Base-by-base conservation (phyloP, 352 stramenopile genomes). In the Phytophthora pistaciae region DNA sequence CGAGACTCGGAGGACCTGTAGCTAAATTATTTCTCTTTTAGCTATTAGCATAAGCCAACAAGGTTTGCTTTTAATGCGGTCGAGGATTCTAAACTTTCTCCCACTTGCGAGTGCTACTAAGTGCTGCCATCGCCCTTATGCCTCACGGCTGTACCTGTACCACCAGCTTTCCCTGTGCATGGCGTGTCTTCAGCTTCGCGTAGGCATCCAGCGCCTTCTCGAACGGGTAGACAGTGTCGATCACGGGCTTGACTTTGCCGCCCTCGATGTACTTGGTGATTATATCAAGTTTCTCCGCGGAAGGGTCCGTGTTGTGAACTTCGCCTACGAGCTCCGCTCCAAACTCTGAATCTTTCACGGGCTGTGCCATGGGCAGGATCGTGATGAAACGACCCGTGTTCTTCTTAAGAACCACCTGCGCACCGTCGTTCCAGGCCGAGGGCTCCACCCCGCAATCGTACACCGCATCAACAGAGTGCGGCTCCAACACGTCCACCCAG, bases 161-260 rank as follows among this genome's bases (percentile, higher is more conserved):
- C 10, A 44, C 36, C 1, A 44, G 36, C 10, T 44, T 44, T 13
- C 36, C 36, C 36, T 44, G 36, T 18, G 36, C 9, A 14, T 52
- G 44, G 10, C 44, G 44, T 13, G n/a, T 52, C 66, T 91, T 87
- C 0, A 87, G 68, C 27, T 79, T 74, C 16, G 61, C 52, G 25
- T 89, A 77, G 55, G 70, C 87, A 2, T 90, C 83, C 6, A 77
- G n/a, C 2, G 81, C 58, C 50, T 82, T 78, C 20, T 88, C 74
- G 29, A 94, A 90, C 53, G 70, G 60, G 27, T 88, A 78, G 3
- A 87, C 68, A 27, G 69, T 74, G 55, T 84, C 78, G 2, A 90
- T 70, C 8, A 79, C 57, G 7, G 70, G 53, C 38, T 80, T 78
- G 1, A 83, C 42, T 60, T 80, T 73, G 16, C 64, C 68, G 10